A percentile compares a stretch with the other conserved stretches of the same genome.
These are phyloP conservation scores for Tilletia caries DNA, from an alignment of 1,284 basidiomycete genomes.

Conservation along the genomic window DNA sequence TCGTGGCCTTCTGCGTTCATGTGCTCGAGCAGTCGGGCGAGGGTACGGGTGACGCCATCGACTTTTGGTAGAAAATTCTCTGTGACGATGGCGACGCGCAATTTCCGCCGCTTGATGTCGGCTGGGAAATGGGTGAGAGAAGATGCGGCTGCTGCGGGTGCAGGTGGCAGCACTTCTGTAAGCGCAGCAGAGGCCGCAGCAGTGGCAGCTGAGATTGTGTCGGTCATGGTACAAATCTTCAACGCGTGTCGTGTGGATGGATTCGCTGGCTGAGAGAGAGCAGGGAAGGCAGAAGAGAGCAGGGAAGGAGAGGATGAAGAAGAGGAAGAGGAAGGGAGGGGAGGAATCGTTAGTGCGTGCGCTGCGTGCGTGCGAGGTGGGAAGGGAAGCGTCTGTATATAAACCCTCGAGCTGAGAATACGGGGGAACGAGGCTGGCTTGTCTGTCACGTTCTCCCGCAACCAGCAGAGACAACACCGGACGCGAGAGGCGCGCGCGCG, in stretches of 20 bases:
- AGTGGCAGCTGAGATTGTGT: background rate
- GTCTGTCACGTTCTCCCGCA: too few species aligned
- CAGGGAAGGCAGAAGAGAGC: too few species aligned
- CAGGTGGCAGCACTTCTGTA: background rate
- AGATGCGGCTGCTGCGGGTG: background rate
- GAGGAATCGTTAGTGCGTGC: too few species aligned
- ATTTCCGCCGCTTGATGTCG: slow-evolving; percentile 45
- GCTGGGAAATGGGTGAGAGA: slow-evolving; percentile 5
- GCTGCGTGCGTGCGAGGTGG: too few species aligned
- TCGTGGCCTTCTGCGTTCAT: slow-evolving; percentile 61
- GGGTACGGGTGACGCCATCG: slow-evolving; percentile 62
- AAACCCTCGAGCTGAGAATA: too few species aligned
- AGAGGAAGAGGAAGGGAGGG: too few species aligned
- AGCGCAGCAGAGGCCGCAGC: background rate
- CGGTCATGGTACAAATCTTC: background rate
- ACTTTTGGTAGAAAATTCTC: slow-evolving; percentile 63
- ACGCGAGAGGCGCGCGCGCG: too few species aligned
- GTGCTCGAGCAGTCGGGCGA: slow-evolving; percentile 61
- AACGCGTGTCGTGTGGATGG: background rate
- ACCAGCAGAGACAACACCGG: too few species aligned
- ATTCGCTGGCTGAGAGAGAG: too few species aligned
- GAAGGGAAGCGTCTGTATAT: too few species aligned
- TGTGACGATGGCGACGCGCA: slow-evolving; percentile 55
- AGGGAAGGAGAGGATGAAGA: too few species aligned
- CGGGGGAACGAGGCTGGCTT: too few species aligned